Conservation (phyloP, 1,284 basidiomycete species). For the Sanguinoderma infundibulare region DNA sequence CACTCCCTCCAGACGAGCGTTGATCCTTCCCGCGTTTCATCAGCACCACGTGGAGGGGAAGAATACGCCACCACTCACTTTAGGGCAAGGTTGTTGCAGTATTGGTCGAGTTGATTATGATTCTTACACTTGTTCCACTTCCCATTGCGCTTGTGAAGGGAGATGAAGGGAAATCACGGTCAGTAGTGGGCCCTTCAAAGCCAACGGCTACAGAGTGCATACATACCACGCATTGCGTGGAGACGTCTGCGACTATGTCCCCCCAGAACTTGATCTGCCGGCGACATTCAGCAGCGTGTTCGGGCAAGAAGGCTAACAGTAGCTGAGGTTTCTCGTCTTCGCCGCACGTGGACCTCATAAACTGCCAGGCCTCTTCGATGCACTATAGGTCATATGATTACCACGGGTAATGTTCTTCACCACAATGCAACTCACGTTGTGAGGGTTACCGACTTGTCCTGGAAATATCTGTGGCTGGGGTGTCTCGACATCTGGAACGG, state of each 20-base stretch:
- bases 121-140: slow-evolving; percentile 28
- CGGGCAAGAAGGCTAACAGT: slow-evolving; percentile 32
- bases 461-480: slow-evolving; percentile 5
- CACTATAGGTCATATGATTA: not conserved
- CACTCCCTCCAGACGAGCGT: slow-evolving; percentile 48
- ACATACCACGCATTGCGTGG: slow-evolving; percentile 39
- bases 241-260: slow-evolving; percentile 36
- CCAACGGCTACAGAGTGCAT: not conserved
- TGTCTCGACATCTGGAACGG: not conserved
- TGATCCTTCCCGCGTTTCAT: slow-evolving; percentile 41
- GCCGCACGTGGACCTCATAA: not conserved
- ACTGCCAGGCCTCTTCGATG: slow-evolving; percentile 33
- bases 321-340: slow-evolving; percentile 8
- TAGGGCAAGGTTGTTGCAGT: slow-evolving; percentile 53
- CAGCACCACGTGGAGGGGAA: not conserved
- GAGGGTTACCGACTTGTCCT: slow-evolving; percentile 6
- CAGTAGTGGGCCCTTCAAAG: not conserved
- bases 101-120: slow-evolving; percentile 41
- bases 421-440: not conserved
- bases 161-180: too few relatives aligned
- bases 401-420: not conserved
- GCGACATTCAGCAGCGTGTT: slow-evolving; percentile 26
- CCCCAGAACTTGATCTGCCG: slow-evolving; percentile 49
- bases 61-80: slow-evolving; percentile 41
- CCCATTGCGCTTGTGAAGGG: not conserved